phyloP scores from a whole-genome alignment of 78 protist species.

The Dictyostelium firmibasis region DNA sequence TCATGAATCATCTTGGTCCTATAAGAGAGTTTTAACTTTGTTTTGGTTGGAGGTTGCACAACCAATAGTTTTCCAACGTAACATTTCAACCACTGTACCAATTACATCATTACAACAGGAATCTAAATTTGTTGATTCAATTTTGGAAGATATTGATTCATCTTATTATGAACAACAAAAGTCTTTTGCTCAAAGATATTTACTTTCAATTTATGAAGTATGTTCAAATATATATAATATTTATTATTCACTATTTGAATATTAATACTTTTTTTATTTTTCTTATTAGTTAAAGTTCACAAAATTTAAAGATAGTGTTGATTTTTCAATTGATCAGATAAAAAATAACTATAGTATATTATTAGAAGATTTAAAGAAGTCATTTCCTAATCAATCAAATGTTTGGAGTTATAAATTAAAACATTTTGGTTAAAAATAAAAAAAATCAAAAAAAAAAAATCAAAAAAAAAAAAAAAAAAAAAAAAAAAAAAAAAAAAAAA shows the following conservation, averaged over 20 bases:
- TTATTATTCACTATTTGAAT: neutral
- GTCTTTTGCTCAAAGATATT: slow-evolving; percentile 7
- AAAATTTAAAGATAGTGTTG: neutral
- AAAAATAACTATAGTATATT: neutral
- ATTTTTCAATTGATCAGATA: neutral
- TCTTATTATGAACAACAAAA: slow-evolving; percentile 54
- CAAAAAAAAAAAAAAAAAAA: neutral
- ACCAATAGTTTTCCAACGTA: neutral
- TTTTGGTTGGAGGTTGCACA: neutral
- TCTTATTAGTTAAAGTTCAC: neutral
- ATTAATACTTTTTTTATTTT: neutral
- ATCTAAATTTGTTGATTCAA: neutral
- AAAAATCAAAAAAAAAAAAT: no score
- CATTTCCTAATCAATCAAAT: neutral
- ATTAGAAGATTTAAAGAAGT: neutral
- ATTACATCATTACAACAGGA: neutral
- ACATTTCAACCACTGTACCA: neutral
- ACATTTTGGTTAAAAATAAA: neutral
- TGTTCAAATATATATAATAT: neutral
- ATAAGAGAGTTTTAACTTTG: neutral
- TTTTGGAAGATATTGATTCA: slow-evolving; percentile 16
- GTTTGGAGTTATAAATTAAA: neutral
- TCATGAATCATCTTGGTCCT: slow-evolving; percentile 60
- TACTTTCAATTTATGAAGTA: neutral
- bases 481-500: neutral